A percentile compares a stretch with the other conserved stretches of the same genome.
phyloP scores from a whole-genome alignment of 176 grass and related monocot species.

The Cymbopogon citratus region DNA sequence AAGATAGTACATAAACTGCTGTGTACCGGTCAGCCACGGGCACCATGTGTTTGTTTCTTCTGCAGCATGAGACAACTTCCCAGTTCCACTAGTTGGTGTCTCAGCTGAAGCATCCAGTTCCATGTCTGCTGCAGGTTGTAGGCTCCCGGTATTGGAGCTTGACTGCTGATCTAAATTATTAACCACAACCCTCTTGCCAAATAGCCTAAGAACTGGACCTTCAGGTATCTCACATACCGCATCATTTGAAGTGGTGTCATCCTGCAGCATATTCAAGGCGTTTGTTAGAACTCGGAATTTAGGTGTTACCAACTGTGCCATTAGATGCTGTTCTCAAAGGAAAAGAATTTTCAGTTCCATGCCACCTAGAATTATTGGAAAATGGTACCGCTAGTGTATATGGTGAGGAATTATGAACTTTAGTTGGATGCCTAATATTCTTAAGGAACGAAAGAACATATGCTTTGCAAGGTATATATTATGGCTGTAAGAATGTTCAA shows the following conservation, averaged over 20 bases:
- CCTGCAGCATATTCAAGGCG: constrained; percentile 19
- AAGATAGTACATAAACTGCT: constrained; percentile 51
- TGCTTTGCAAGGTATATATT: background rate
- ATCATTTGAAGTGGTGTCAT: constrained; percentile 7
- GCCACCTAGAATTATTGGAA: constrained; percentile 6
- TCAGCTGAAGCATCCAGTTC: constrained; percentile 37
- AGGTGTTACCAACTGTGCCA: background rate
- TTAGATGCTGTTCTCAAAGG: background rate
- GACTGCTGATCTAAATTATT: constrained; percentile 13
- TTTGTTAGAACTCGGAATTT: constrained; percentile 6
- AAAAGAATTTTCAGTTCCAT: background rate
- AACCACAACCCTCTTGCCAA: constrained; percentile 58
- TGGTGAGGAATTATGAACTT: constrained; percentile 3
- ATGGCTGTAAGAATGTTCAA: constrained; percentile 17
- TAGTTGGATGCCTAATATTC: constrained; percentile 14
- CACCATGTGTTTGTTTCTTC: constrained; percentile 25
- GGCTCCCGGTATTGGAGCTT: background rate
- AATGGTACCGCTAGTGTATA: background rate
- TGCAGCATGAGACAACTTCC: constrained; percentile 1
- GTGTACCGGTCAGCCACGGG: constrained; percentile 22
- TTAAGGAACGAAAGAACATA: constrained; percentile 3
- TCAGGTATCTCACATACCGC: constrained; percentile 19
- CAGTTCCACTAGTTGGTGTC: constrained; percentile 17
- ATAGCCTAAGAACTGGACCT: constrained; percentile 51
- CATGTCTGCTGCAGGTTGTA: constrained; percentile 10